Evolutionary conservation across 345 rosid species (phyloP).

Genomic region (Sisymbrium altissimum): DNA sequence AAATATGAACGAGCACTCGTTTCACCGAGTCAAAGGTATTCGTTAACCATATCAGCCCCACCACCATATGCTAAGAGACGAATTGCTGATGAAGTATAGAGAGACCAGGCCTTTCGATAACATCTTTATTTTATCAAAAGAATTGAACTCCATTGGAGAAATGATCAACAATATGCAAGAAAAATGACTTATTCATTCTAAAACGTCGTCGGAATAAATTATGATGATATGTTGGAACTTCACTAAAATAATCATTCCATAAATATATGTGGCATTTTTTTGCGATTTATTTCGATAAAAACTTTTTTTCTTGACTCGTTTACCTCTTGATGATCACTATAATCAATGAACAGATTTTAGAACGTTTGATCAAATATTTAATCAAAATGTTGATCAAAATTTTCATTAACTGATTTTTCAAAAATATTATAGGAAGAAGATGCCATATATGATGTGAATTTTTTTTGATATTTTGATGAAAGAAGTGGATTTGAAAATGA

Average conservation of each 20-base stretch:
- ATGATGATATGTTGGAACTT: too few species aligned
- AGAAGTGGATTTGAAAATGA: too few species aligned
- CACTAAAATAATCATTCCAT: too few species aligned
- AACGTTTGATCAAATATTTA: neutral
- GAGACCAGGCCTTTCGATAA: neutral
- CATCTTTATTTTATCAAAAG: neutral
- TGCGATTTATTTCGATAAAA: neutral
- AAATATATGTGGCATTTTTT: too few species aligned
- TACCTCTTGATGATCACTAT: neutral
- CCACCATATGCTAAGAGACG: neutral
- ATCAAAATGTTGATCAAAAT: neutral
- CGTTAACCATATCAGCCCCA: neutral
- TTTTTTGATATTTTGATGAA: too few species aligned
- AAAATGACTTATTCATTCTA: too few species aligned
- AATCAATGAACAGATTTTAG: neutral
- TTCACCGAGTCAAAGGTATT: neutral
- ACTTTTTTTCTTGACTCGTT: neutral
- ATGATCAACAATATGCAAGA: neutral
- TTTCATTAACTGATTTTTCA: neutral
- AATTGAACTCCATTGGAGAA: neutral
- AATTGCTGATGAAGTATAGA: neutral
- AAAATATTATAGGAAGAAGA: neutral
- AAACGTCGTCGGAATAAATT: too few species aligned
- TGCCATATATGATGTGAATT: neutral
- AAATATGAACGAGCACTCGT: neutral